phyloP scores from a whole-genome alignment of 805 yeast species.

The Candida xyloterini region DNA sequence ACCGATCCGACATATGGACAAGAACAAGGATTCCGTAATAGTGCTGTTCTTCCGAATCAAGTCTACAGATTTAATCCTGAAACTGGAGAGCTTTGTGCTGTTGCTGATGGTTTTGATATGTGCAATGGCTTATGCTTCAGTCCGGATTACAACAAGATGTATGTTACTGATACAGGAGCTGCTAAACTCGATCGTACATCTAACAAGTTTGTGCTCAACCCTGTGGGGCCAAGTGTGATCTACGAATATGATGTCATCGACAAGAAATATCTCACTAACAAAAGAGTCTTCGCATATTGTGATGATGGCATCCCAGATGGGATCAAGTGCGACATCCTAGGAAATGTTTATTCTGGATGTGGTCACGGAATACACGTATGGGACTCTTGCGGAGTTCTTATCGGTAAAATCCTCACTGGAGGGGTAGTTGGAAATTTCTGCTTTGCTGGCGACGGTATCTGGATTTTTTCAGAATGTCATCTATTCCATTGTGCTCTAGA shows the following conservation, averaged over 20 bases:
- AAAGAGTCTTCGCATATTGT: conserved; percentile 9
- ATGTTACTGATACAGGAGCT: conserved; percentile 12
- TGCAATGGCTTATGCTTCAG: conserved; percentile 12
- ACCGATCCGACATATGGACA: conserved; percentile 12
- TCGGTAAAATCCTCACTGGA: conserved; percentile 11
- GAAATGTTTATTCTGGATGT: conserved; percentile 13
- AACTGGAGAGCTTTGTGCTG: conserved; percentile 8
- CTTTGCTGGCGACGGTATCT: conserved; percentile 9
- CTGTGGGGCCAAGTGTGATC: conserved; percentile 3
- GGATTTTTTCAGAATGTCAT: conserved; percentile 12
- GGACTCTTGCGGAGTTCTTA: conserved; percentile 7
- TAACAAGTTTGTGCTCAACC: not conserved
- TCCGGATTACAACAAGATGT: conserved; percentile 8
- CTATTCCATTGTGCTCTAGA: conserved; percentile 6
- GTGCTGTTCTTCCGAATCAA: conserved; percentile 6
- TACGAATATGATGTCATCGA: conserved; percentile 9
- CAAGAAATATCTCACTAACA: conserved; percentile 4
- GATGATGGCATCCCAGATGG: conserved; percentile 14
- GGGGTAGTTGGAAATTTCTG: conserved; percentile 10
- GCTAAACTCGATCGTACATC: conserved; percentile 1
- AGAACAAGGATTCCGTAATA: conserved; percentile 8
- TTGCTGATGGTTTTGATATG: conserved; percentile 12
- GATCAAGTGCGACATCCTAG: conserved; percentile 8
- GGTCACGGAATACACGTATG: conserved; percentile 12
- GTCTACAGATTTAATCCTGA: conserved; percentile 11